Evolutionary conservation across 805 yeast species (phyloP).

Genomic region (Candida tammaniensis): DNA sequence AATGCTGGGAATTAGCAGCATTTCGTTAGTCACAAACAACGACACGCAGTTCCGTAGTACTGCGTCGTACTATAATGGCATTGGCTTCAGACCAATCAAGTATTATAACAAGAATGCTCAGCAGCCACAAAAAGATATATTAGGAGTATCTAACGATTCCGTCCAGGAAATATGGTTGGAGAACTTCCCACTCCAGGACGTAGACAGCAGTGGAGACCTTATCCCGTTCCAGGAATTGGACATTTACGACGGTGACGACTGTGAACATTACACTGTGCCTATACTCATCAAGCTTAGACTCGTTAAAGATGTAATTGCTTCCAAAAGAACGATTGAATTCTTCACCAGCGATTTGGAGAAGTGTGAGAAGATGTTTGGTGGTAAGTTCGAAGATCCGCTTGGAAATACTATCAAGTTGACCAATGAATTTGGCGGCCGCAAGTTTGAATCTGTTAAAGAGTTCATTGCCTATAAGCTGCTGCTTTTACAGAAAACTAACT

Average conservation of each 20-base stretch:
- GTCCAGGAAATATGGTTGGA: constrained; percentile 72
- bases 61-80: constrained; percentile 52
- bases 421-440: constrained; percentile 13
- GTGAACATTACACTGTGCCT: constrained; percentile 24
- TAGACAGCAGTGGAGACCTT: constrained; percentile 30
- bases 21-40: constrained; percentile 59
- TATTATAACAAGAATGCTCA: constrained; percentile 47
- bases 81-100: constrained; percentile 63
- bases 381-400: constrained; percentile 29
- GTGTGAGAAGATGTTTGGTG: constrained; percentile 18
- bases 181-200: constrained; percentile 52
- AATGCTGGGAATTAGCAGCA: constrained; percentile 36
- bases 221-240: constrained; percentile 42
- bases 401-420: constrained; percentile 31
- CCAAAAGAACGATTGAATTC: constrained; percentile 22
- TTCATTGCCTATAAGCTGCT: constrained; percentile 9
- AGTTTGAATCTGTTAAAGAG: constrained; percentile 4
- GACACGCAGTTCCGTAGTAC: constrained; percentile 44
- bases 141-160: constrained; percentile 66
- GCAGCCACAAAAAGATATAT: constrained; percentile 9
- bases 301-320: constrained; percentile 10
- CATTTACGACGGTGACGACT: constrained; percentile 36
- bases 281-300: constrained; percentile 37
- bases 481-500: too few species aligned
- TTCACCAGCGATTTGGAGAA: constrained; percentile 28